Evolutionary conservation across 192 early-diverging fungal genomes (phyloP).

Genomic region (Backusella sp.): DNA sequence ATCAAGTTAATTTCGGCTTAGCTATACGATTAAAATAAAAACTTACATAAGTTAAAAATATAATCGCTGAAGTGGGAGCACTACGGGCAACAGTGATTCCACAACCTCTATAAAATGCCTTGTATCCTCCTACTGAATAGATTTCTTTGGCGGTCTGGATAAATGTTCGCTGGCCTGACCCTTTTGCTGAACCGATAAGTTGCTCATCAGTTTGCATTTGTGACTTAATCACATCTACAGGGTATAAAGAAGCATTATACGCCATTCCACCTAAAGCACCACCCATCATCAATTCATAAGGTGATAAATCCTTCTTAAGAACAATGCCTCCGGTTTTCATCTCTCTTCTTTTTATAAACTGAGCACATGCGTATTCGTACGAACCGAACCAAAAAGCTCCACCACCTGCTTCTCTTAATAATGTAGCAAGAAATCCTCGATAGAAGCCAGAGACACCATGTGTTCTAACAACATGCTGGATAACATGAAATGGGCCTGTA

Average conservation of each 20-base stretch:
- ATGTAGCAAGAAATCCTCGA: slow-evolving; percentile 77
- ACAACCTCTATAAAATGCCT: slow-evolving; percentile 90
- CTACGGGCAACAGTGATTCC: slow-evolving; percentile 89
- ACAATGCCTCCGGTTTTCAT: slow-evolving; percentile 18
- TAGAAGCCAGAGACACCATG: slow-evolving; percentile 68
- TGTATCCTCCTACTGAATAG: slow-evolving; percentile 75
- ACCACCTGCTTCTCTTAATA: slow-evolving; percentile 86
- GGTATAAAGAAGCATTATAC: slow-evolving; percentile 85
- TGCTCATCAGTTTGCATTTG: slow-evolving; percentile 88
- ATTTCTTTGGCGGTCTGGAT: slow-evolving; percentile 63
- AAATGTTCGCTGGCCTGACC: slow-evolving; percentile 43
- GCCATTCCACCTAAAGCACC: slow-evolving; percentile 93
- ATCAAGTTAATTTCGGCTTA: neutral
- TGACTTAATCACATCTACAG: slow-evolving; percentile 93
- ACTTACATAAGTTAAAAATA: slow-evolving; percentile 96
- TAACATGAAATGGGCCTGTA: slow-evolving; percentile 51
- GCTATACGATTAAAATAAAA: neutral
- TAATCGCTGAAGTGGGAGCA: slow-evolving; percentile 90
- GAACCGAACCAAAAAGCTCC: slow-evolving; percentile 97
- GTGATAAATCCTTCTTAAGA: slow-evolving; percentile 73
- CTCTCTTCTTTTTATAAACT: slow-evolving; percentile 44
- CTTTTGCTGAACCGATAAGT: slow-evolving; percentile 22
- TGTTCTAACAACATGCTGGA: slow-evolving; percentile 41
- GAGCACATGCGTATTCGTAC: slow-evolving; percentile 79
- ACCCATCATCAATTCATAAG: slow-evolving; percentile 76